Evolutionary conservation across 371 early-diverging fungal species (phyloP).

Genomic region (Syncephalastrum sp.): DNA sequence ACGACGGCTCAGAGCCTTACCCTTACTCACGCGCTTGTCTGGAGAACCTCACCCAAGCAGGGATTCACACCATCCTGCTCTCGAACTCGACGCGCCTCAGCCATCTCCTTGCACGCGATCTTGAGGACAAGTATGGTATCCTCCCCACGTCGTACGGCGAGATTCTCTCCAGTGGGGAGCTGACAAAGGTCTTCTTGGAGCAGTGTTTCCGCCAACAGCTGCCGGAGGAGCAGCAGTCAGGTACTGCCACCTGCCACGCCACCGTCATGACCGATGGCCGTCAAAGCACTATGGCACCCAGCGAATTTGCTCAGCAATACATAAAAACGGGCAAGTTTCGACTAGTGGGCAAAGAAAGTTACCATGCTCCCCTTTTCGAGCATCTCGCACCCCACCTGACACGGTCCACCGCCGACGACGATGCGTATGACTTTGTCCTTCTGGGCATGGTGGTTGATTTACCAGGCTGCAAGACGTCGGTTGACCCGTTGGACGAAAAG

Average conservation of each 20-base stretch:
- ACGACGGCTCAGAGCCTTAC: constrained; percentile 36
- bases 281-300: constrained; percentile 18
- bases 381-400: constrained; percentile 20
- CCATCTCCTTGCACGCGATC: constrained; percentile 24
- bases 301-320: constrained; percentile 20
- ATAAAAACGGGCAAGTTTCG: constrained; percentile 34
- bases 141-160: constrained; percentile 17
- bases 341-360: constrained; percentile 32
- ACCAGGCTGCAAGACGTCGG: not conserved
- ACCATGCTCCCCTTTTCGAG: constrained; percentile 38
- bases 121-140: constrained; percentile 31
- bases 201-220: constrained; percentile 7
- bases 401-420: constrained; percentile 11
- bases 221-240: not conserved
- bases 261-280: constrained; percentile 7
- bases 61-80: constrained; percentile 27
- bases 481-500: constrained; percentile 25
- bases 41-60: constrained; percentile 10
- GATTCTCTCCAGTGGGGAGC: constrained; percentile 43
- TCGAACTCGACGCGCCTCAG: constrained; percentile 45
- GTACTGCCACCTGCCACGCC: not conserved
- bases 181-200: constrained; percentile 32
- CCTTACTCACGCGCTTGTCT: constrained; percentile 30
- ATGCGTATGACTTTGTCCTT: constrained; percentile 40
- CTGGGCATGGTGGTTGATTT: constrained; percentile 21